Percentiles rank a stretch among this genome's conserved stretches.
These are phyloP conservation scores for Malassezia slooffiae DNA, from an alignment of 1,284 basidiomycete species.

Conservation along the genomic window DNA sequence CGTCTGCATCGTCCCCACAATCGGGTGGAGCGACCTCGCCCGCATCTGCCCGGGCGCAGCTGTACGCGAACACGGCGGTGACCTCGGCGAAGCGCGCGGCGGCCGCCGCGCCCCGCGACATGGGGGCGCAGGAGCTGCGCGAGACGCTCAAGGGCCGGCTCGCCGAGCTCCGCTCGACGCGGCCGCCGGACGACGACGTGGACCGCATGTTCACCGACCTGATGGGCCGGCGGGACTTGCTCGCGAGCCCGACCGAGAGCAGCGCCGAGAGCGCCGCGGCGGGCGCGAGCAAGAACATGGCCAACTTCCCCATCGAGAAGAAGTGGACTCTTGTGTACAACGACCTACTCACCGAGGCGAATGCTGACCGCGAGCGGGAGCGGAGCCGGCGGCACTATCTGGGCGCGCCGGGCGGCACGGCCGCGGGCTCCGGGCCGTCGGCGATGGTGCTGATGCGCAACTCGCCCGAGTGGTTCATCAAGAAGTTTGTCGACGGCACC, in stretches of 20 bases:
- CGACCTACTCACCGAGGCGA: slow-evolving; percentile 69
- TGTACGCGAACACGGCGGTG: too few species aligned
- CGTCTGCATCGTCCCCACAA: too few species aligned
- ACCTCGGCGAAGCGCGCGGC: neutral
- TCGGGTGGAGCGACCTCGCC: too few species aligned
- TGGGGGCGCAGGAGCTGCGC: slow-evolving; percentile 3
- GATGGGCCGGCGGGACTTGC: slow-evolving; percentile 43
- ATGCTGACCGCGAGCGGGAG: slow-evolving; percentile 47
- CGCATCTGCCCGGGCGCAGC: too few species aligned
- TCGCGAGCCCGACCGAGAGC: slow-evolving; percentile 34
- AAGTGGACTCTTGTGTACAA: slow-evolving; percentile 88
- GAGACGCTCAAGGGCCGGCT: slow-evolving; percentile 7
- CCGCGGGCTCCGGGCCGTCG: slow-evolving; percentile 49
- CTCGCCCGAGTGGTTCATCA: slow-evolving; percentile 59
- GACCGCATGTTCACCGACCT: slow-evolving; percentile 44
- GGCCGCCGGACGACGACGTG: slow-evolving; percentile 35
- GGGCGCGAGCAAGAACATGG: slow-evolving; percentile 38
- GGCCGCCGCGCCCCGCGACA: neutral
- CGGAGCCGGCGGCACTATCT: slow-evolving; percentile 23
- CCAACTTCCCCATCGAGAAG: slow-evolving; percentile 54
- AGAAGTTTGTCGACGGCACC: slow-evolving; percentile 74
- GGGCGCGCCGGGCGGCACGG: slow-evolving; percentile 52
- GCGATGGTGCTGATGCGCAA: slow-evolving; percentile 39
- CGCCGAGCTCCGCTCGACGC: slow-evolving; percentile 26
- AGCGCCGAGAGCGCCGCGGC: slow-evolving; percentile 30